Evolutionary conservation across 2,329 filamentous ascomycete genomes (phyloP), one percentile per base, ranked within the genome.

Genomic region (Pyrenochaeta sp.): DNA sequence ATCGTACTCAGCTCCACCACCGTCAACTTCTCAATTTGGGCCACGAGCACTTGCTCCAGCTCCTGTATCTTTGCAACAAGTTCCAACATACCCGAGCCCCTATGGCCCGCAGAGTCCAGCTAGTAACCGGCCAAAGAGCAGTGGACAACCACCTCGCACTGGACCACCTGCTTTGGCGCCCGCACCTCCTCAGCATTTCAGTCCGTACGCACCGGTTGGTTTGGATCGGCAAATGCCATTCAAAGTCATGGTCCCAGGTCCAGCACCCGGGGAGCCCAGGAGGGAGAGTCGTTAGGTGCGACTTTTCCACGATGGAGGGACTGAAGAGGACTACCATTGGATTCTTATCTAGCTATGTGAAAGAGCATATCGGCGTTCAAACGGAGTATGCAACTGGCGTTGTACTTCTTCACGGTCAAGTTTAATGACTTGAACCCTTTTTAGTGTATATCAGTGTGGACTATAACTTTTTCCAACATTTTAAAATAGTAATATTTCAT

Each of bases 171-270:
- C 58, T 4, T 37, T 69, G 15, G 65, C 65, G 7, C 66, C 67
- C 17, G 67, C 66, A 19, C 65, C 64, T 7, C 46, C 57, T 31
- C 53, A 50, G 26, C 61, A 64, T 46, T 53, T 58, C 9, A 62
- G 58, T 24, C 58, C 64, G 4, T 66, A 65, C 32, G 55, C 60
- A 19, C 61, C 61, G 4, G 32, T 61, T 24, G 48, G 27, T 7
- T 18, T 48, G 27, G 43, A 43, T 19, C 44, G 51, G 24, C 62
- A 64, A 26, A 59, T 61, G 52, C 54, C 61, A 3, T 68, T 67
- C 40, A 67, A 67, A 32, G 60, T 67, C 11, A 58, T 68, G 53
- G 39, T 68, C 6, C 63, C 65, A 2, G 63, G 63, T 9, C 58
- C 57, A 13, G 41, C 63, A 19, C 57, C 60, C 14, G 27, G 43